phyloP scores from a whole-genome alignment of 805 yeast species.

The Ascoidea asiatica region DNA sequence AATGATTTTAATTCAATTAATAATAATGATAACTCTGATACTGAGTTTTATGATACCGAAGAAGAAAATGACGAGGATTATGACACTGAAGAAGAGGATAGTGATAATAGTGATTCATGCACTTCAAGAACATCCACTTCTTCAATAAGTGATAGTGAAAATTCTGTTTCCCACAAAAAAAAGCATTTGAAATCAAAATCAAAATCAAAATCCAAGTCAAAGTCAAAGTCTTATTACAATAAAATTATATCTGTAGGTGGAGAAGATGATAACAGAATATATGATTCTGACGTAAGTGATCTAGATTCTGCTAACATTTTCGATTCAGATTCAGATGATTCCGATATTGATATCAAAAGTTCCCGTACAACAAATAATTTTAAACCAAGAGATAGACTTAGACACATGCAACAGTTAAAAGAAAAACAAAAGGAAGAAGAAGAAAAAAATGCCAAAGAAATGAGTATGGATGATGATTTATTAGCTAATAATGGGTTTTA shows the following conservation, averaged over 20 bases:
- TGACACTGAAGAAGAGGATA: neutral
- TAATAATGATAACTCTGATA: neutral
- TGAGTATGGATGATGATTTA: no score
- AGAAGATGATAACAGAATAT: neutral
- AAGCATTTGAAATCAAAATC: neutral
- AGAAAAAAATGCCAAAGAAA: neutral
- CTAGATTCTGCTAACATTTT: neutral
- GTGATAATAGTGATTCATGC: neutral
- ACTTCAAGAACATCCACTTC: neutral
- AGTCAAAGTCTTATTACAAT: no score
- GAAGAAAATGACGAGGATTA: constrained; percentile 3
- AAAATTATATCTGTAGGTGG: neutral
- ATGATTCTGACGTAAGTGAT: neutral
- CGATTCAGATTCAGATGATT: neutral
- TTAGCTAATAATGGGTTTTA: neutral
- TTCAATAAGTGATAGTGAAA: neutral
- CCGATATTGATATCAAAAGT: neutral
- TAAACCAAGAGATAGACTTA: neutral
- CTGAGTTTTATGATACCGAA: neutral
- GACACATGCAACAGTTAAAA: neutral
- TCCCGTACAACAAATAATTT: neutral
- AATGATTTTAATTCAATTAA: neutral
- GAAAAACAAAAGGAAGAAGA: neutral
- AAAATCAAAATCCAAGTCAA: neutral
- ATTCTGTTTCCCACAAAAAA: neutral